Percentiles rank a stretch among this genome's conserved stretches.
Evolutionary conservation across 352 stramenopile genomes (phyloP).

Genomic region (Phytophthora colocasiae): DNA sequence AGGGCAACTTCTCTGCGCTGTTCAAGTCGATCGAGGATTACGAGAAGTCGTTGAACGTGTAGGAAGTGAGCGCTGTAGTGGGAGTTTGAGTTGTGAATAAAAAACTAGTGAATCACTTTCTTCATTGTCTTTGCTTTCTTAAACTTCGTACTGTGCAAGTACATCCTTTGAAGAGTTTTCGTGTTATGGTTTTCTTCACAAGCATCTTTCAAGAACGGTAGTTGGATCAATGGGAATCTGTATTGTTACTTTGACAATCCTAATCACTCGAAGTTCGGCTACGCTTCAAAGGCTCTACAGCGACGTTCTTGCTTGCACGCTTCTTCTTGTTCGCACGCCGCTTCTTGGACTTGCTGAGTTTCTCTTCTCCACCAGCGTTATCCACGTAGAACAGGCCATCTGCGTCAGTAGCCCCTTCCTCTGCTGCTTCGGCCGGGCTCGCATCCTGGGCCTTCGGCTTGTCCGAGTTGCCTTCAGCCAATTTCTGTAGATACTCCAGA

Average conservation of each 20-base stretch:
- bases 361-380: constrained; percentile 50
- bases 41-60: constrained; percentile 86
- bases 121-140: not conserved
- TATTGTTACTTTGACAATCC: constrained; percentile 14
- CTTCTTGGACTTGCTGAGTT: constrained; percentile 41
- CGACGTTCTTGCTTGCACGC: constrained; percentile 15
- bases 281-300: constrained; percentile 21
- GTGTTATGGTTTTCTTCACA: no score
- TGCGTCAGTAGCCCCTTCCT: constrained; percentile 4
- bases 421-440: constrained; percentile 2
- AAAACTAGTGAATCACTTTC: constrained; percentile 7
- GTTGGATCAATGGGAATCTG: constrained; percentile 13
- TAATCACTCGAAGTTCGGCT: constrained; percentile 30
- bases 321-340: constrained; percentile 39
- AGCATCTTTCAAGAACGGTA: not conserved
- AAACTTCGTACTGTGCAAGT: no score
- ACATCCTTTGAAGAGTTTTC: no score
- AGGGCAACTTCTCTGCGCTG: constrained; percentile 93
- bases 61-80: constrained; percentile 17
- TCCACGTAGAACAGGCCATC: constrained; percentile 67
- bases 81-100: not conserved
- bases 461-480: constrained; percentile 32
- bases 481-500: constrained; percentile 39
- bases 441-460: constrained; percentile 11
- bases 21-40: constrained; percentile 95